Evolutionary conservation across 164 flowering plant genomes (phyloP).

Genomic region (Stephania japonica): DNA sequence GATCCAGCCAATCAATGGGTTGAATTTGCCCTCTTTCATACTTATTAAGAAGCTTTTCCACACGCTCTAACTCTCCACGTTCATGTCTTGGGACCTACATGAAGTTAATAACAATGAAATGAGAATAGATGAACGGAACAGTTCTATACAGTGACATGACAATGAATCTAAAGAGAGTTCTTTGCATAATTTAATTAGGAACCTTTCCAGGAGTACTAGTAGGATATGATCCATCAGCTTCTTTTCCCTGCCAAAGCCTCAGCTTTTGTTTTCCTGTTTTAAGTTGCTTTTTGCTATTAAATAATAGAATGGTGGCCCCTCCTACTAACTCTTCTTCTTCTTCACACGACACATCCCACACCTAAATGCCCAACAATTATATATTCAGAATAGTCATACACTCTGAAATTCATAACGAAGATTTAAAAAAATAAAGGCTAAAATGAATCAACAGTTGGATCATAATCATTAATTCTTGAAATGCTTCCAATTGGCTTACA

Average conservation of each 20-base stretch:
- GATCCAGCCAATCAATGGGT: constrained; percentile 92
- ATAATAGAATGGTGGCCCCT: constrained; percentile 91
- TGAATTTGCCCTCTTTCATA: constrained; percentile 95
- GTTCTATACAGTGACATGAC: background rate
- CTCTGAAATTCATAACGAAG: background rate
- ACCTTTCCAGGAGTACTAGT: constrained; percentile 97
- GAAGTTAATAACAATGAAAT: constrained; percentile 6
- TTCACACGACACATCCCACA: constrained; percentile 89
- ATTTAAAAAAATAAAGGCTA: background rate
- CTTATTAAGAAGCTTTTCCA: constrained; percentile 87
- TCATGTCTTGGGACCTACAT: constrained; percentile 84
- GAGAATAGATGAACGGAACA: background rate
- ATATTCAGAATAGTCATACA: background rate
- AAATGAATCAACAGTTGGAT: background rate
- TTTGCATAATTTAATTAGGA: background rate
- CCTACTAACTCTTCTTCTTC: constrained; percentile 77
- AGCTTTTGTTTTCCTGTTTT: constrained; percentile 96
- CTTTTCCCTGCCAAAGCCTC: constrained; percentile 83
- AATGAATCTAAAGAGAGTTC: background rate
- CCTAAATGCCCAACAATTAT: constrained; percentile 35
- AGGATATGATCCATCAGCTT: constrained; percentile 91
- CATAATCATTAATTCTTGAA: background rate
- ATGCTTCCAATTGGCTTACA: constrained; percentile 31
- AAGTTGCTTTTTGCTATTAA: constrained; percentile 83
- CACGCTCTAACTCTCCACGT: constrained; percentile 91